Evolutionary conservation across 202 grass and related monocot genomes (phyloP).

Genomic region (Zizania palustris): DNA sequence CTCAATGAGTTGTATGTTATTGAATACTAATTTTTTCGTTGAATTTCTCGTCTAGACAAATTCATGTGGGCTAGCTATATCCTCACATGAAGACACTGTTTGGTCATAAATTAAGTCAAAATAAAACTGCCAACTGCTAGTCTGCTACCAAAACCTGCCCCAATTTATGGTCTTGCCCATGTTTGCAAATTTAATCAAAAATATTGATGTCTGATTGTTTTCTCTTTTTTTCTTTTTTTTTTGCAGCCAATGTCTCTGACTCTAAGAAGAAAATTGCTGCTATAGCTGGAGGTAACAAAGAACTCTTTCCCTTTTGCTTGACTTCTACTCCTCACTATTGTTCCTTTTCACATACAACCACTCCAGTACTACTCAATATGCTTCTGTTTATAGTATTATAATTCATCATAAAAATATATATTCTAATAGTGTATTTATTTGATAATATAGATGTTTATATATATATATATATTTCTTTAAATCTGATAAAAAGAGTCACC

Average conservation of each 20-base stretch:
- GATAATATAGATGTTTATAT: no score
- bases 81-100: not conserved
- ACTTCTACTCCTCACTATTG: not conserved
- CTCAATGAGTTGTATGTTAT: no score
- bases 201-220: not conserved
- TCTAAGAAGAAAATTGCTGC: not conserved
- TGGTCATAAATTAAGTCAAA: not conserved
- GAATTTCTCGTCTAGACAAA: not conserved
- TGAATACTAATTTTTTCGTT: no score
- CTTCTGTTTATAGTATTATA: no score
- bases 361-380: no score
- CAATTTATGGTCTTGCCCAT: constrained; percentile 28
- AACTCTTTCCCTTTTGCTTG: not conserved
- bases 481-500: not conserved
- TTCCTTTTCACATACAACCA: not conserved
- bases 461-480: no score
- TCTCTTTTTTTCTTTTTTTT: not conserved
- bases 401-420: no score
- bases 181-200: not conserved
- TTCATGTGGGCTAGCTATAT: not conserved
- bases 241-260: constrained; percentile 6
- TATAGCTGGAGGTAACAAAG: constrained; percentile 47
- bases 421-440: no score
- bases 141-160: not conserved
- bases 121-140: constrained; percentile 31